These are phyloP conservation scores for Harringtonia lauricola DNA, from an alignment of 2,329 filamentous ascomycete genomes.

Conservation along the genomic window DNA sequence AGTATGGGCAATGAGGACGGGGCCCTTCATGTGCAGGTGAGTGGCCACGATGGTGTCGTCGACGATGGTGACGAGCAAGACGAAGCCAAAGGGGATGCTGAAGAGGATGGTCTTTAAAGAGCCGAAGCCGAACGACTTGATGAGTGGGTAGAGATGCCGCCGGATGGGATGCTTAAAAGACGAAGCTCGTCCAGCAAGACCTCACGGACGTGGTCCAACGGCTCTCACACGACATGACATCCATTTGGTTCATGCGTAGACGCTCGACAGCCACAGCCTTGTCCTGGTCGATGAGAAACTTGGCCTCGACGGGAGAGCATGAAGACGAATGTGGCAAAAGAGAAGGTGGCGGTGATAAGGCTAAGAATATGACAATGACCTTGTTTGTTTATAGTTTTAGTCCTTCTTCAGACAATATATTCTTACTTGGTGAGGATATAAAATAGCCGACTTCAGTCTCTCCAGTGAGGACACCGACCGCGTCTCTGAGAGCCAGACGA, in stretches of 20 bases:
- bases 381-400: too few relatives aligned
- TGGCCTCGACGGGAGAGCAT: constrained; percentile 40
- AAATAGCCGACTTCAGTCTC: too few relatives aligned
- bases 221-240: constrained; percentile 39
- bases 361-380: constrained; percentile 46
- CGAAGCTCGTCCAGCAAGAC: constrained; percentile 39
- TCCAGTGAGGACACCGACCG: too few relatives aligned
- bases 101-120: constrained; percentile 39
- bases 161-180: constrained; percentile 42
- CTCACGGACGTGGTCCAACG: constrained; percentile 40
- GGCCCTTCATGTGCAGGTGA: constrained; percentile 39
- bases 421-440: too few relatives aligned
- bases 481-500: too few relatives aligned
- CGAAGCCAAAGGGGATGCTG: constrained; percentile 43
- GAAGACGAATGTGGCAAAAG: constrained; percentile 30
- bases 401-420: too few relatives aligned
- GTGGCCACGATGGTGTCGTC: constrained; percentile 44
- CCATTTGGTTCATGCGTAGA: constrained; percentile 42
- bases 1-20: constrained; percentile 23
- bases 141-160: constrained; percentile 40
- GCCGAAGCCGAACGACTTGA: constrained; percentile 39
- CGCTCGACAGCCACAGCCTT: constrained; percentile 42
- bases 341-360: constrained; percentile 34
- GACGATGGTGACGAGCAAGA: constrained; percentile 44
- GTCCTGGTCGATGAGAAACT: constrained; percentile 37